Evolutionary conservation across 202 grass and related monocot species (phyloP).

Genomic region (Zizania palustris): DNA sequence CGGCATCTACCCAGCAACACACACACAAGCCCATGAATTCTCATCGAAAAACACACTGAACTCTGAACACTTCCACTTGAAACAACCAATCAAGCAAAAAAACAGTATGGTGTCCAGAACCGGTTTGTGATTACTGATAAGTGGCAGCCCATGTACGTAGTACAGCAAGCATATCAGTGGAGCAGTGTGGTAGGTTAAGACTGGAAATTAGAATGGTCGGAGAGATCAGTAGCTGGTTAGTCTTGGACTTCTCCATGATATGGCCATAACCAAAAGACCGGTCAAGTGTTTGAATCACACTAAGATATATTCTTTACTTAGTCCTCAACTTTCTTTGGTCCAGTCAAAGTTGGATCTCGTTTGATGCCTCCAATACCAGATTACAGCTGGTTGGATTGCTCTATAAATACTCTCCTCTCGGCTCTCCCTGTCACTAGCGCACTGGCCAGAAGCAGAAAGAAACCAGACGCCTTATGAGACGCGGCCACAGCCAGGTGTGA

Average conservation of each 20-base stretch:
- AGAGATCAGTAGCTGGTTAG: background rate
- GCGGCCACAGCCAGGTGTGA: background rate
- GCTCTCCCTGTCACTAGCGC: conserved; percentile 1
- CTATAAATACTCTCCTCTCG: conserved; percentile 49
- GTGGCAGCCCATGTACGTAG: too few species aligned
- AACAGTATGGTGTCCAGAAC: too few species aligned
- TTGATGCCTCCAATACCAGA: background rate
- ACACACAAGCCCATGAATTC: background rate
- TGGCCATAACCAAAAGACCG: conserved; percentile 19
- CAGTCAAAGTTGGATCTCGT: conserved; percentile 39
- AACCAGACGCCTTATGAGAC: conserved; percentile 6
- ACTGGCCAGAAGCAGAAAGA: background rate
- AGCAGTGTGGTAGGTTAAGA: background rate
- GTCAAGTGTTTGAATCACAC: conserved; percentile 38
- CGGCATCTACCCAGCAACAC: background rate
- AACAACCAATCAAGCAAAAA: background rate
- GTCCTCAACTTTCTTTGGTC: conserved; percentile 29
- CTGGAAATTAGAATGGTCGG: background rate
- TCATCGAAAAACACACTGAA: background rate
- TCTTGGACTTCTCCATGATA: background rate
- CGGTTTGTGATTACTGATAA: too few species aligned
- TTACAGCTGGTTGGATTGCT: background rate
- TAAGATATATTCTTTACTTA: conserved; percentile 10
- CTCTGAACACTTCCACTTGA: background rate
- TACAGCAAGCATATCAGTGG: background rate